Percentiles rank a stretch among this genome's conserved stretches.
Evolutionary conservation across 2,329 filamentous ascomycete genomes (phyloP).

Genomic region (Periconia sp.): DNA sequence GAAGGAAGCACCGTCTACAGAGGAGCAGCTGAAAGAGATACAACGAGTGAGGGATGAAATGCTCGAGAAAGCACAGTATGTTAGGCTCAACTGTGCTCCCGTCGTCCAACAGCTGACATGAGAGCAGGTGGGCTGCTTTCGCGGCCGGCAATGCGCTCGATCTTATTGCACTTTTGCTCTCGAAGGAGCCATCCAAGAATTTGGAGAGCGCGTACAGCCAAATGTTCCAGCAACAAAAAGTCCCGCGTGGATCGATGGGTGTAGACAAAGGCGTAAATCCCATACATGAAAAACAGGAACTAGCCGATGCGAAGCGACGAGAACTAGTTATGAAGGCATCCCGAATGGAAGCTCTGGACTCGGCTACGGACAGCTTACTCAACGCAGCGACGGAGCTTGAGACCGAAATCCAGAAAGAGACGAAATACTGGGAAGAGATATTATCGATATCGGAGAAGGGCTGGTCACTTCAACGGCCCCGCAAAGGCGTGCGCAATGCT

Average conservation of each 20-base stretch:
- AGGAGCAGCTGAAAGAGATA: constrained; percentile 47
- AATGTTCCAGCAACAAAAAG: constrained; percentile 31
- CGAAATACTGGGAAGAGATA: constrained; percentile 87
- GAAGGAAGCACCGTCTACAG: constrained; percentile 43
- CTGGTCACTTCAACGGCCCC: constrained; percentile 71
- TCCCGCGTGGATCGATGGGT: constrained; percentile 46
- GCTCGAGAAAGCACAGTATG: constrained; percentile 48
- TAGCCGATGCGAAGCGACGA: constrained; percentile 39
- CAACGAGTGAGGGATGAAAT: constrained; percentile 49
- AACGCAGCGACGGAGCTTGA: constrained; percentile 75
- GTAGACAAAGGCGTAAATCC: constrained; percentile 30
- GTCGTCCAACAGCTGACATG: constrained; percentile 23
- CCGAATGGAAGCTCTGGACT: constrained; percentile 77
- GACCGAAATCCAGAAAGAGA: constrained; percentile 79
- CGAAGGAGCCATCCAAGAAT: constrained; percentile 34
- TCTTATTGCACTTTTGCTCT: constrained; percentile 38
- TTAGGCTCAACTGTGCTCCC: too few species aligned
- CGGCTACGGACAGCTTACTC: constrained; percentile 74
- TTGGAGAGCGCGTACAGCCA: constrained; percentile 33
- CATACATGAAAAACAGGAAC: constrained; percentile 40
- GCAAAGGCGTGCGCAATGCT: constrained; percentile 63
- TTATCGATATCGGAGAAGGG: constrained; percentile 80
- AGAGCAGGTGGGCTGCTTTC: constrained; percentile 35
- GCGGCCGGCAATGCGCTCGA: constrained; percentile 40
- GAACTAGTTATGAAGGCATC: constrained; percentile 68